These are phyloP conservation scores for Cadophora gregata DNA, from an alignment of 2,329 filamentous ascomycete genomes.

Conservation along the genomic window DNA sequence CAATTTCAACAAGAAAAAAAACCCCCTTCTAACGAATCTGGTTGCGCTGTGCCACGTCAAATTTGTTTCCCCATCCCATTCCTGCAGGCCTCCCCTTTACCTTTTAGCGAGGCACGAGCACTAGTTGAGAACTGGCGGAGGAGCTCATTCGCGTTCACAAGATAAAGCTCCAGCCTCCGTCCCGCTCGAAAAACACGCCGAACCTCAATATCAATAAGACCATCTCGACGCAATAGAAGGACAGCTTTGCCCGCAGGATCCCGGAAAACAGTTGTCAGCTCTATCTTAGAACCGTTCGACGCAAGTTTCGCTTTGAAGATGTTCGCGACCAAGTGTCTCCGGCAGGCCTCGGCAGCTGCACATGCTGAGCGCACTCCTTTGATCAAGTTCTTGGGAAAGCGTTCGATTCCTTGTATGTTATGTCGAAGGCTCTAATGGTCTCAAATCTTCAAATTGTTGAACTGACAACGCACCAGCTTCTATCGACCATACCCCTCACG, in stretches of 20 bases:
- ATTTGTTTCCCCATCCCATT: background rate
- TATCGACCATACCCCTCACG: constrained; percentile 62
- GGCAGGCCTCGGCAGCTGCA: constrained; percentile 43
- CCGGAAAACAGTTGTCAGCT: constrained; percentile 6
- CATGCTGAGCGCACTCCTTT: constrained; percentile 47
- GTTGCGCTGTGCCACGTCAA: constrained; percentile 15
- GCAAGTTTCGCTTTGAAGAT: constrained; percentile 36
- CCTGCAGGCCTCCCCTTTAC: background rate
- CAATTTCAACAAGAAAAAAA: background rate
- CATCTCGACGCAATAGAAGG: constrained; percentile 1
- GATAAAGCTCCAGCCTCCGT: constrained; percentile 5
- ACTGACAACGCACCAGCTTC: constrained; percentile 49
- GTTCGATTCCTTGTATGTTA: constrained; percentile 47
- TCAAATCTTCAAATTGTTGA: background rate
- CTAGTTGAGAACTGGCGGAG: constrained; percentile 1
- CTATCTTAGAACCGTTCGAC: background rate
- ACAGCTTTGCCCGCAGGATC: constrained; percentile 18
- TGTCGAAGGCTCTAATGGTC: background rate
- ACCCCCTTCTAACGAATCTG: background rate
- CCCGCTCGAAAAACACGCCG: constrained; percentile 11
- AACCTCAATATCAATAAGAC: constrained; percentile 6
- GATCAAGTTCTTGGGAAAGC: constrained; percentile 51
- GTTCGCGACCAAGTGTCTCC: constrained; percentile 48
- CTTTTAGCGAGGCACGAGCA: constrained; percentile 5
- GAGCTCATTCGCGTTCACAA: constrained; percentile 2